These are phyloP conservation scores for Botryobasidium botryosum DNA, from an alignment of 768 basidiomycete species.

Conservation along the genomic window DNA sequence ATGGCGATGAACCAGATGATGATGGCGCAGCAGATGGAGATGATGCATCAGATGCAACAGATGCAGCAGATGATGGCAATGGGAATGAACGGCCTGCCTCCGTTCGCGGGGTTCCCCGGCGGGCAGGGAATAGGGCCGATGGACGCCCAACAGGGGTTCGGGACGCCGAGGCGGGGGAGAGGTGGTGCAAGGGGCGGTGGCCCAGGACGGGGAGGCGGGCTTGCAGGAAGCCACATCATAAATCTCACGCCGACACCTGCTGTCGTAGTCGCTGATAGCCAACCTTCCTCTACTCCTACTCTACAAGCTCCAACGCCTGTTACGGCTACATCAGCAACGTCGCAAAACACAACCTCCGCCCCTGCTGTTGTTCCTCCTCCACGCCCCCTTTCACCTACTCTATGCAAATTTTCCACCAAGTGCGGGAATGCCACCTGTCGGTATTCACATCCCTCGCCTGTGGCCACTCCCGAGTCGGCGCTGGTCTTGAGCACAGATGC, in stretches of 20 bases:
- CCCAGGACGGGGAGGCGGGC: slow-evolving; percentile 16
- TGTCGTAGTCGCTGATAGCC: slow-evolving; percentile 13
- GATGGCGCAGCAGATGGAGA: slow-evolving; percentile 84
- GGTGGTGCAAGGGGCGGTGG: slow-evolving; percentile 13
- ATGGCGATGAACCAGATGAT: slow-evolving; percentile 66
- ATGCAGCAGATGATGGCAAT: slow-evolving; percentile 33
- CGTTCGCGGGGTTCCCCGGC: neutral
- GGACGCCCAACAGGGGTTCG: slow-evolving; percentile 17
- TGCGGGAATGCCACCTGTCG: slow-evolving; percentile 83
- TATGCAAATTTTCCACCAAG: slow-evolving; percentile 87
- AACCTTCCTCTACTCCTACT: slow-evolving; percentile 9
- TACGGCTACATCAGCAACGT: slow-evolving; percentile 12
- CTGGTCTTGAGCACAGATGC: slow-evolving; percentile 88
- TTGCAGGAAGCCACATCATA: slow-evolving; percentile 1
- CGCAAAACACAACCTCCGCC: slow-evolving; percentile 13
- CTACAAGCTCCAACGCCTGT: slow-evolving; percentile 14
- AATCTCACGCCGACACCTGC: neutral
- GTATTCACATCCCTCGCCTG: slow-evolving; percentile 93
- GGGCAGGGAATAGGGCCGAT: slow-evolving; percentile 24
- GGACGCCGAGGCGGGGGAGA: slow-evolving; percentile 18
- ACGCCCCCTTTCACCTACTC: slow-evolving; percentile 68
- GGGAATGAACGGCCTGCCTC: neutral
- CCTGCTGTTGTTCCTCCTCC: slow-evolving; percentile 22
- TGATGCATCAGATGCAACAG: slow-evolving; percentile 56
- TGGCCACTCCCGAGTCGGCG: slow-evolving; percentile 86